Evolutionary conservation across 2,329 filamentous ascomycete genomes (phyloP).

Genomic region (Cordyceps farinosa): DNA sequence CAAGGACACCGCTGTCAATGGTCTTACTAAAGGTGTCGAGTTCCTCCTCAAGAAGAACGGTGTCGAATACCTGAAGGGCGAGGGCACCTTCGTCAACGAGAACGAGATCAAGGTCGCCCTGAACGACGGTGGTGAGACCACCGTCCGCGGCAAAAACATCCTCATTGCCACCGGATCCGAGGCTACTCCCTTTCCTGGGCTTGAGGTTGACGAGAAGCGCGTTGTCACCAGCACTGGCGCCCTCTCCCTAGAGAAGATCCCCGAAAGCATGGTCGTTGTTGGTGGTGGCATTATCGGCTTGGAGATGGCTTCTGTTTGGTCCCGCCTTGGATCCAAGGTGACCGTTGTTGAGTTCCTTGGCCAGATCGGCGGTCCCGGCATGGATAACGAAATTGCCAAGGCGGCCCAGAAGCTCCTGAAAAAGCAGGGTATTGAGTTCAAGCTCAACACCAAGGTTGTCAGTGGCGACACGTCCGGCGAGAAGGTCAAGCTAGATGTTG

Average conservation of each 20-base stretch:
- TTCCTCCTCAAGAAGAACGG: constrained; percentile 99
- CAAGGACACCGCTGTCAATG: constrained; percentile 84
- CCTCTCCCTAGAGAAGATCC: constrained; percentile 82
- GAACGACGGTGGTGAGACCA: constrained; percentile 86
- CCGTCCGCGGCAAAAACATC: constrained; percentile 90
- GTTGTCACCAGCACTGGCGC: constrained; percentile 96
- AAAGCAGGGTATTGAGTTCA: constrained; percentile 98
- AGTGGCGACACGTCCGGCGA: constrained; percentile 77
- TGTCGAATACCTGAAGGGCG: constrained; percentile 95
- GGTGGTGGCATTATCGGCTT: constrained; percentile 98
- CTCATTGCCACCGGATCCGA: constrained; percentile 95
- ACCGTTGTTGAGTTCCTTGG: constrained; percentile 95
- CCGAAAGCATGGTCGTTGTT: constrained; percentile 95
- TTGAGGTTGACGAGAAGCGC: constrained; percentile 95
- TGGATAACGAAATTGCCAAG: constrained; percentile 94
- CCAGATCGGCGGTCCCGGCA: constrained; percentile 95
- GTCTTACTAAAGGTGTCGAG: constrained; percentile 95
- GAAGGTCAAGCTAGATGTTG: constrained; percentile 76
- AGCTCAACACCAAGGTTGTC: constrained; percentile 92
- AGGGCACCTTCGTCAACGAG: constrained; percentile 80
- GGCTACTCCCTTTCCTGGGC: constrained; percentile 90
- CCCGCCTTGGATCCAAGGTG: constrained; percentile 85
- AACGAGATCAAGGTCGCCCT: constrained; percentile 89
- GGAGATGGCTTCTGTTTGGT: constrained; percentile 98
- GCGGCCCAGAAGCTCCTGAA: constrained; percentile 83